Evolutionary conservation across 495 filamentous ascomycete species (phyloP).

Genomic region (Neurospora pannonica): DNA sequence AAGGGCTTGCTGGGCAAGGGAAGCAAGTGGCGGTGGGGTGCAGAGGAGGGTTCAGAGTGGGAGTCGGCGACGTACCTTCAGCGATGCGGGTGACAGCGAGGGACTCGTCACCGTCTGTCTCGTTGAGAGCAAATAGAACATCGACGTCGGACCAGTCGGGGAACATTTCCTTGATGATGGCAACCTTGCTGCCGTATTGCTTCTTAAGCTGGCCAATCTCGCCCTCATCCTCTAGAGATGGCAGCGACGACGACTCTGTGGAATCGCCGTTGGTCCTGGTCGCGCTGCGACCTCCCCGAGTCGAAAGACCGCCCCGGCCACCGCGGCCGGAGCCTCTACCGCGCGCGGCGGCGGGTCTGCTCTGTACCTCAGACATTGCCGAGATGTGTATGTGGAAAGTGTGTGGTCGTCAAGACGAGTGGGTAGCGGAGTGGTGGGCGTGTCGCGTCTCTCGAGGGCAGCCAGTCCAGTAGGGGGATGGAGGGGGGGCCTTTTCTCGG

Average conservation of each 20-base stretch:
- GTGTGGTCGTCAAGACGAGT: constrained; percentile 6
- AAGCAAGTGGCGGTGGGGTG: not conserved
- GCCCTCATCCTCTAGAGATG: constrained; percentile 67
- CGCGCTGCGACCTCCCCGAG: constrained; percentile 57
- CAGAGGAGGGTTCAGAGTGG: constrained; percentile 3
- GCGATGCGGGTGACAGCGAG: constrained; percentile 79
- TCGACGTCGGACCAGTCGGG: constrained; percentile 88
- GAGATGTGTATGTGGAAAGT: constrained; percentile 23
- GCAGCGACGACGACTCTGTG: constrained; percentile 49
- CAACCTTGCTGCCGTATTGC: constrained; percentile 65
- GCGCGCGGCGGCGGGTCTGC: constrained; percentile 55
- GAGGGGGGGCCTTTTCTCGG: not conserved
- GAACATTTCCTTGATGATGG: constrained; percentile 79
- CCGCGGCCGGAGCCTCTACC: constrained; percentile 32
- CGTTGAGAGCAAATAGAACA: constrained; percentile 80
- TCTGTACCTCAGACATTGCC: constrained; percentile 88
- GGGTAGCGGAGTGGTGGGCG: constrained; percentile 23
- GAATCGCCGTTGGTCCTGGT: constrained; percentile 36
- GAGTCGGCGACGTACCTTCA: constrained; percentile 55
- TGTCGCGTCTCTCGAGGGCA: constrained; percentile 34
- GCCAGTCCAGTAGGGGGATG: constrained; percentile 11
- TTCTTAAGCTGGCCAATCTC: constrained; percentile 89
- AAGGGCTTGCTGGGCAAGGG: not conserved
- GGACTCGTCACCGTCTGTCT: constrained; percentile 82
- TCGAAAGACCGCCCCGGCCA: constrained; percentile 71